phyloP scores from a whole-genome alignment of 2,329 filamentous ascomycete species.

The Exophiala bonariae region DNA sequence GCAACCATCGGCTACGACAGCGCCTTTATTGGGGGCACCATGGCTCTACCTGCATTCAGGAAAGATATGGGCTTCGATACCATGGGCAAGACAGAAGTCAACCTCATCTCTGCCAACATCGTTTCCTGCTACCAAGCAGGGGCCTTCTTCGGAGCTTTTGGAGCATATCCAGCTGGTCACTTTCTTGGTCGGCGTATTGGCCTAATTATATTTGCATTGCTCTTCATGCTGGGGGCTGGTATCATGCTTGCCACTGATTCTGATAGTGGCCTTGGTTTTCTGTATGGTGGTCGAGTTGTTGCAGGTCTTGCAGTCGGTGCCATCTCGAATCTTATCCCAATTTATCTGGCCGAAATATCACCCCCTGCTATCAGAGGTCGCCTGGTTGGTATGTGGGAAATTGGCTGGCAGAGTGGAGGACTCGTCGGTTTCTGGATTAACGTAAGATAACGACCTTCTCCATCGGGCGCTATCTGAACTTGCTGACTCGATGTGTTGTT shows the following conservation, averaged over 20 bases:
- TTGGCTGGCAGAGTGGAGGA: conserved; percentile 65
- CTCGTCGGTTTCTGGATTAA: conserved; percentile 67
- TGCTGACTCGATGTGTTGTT: too few species aligned
- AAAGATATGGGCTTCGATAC: conserved; percentile 31
- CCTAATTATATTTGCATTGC: background rate
- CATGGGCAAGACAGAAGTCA: background rate
- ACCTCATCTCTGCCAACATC: conserved; percentile 7
- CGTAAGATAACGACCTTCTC: too few species aligned
- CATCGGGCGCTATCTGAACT: too few species aligned
- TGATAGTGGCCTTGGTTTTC: conserved; percentile 41
- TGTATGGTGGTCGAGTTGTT: conserved; percentile 63
- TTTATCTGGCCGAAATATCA: conserved; percentile 61
- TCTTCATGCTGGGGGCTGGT: background rate
- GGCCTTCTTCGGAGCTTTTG: conserved; percentile 33
- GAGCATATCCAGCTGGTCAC: background rate
- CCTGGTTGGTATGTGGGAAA: conserved; percentile 66
- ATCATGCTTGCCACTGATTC: background rate
- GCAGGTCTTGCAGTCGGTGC: conserved; percentile 65
- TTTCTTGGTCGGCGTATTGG: background rate
- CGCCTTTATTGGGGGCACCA: conserved; percentile 36
- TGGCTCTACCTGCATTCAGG: conserved; percentile 38
- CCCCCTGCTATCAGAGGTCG: conserved; percentile 65
- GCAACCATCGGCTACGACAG: conserved; percentile 34
- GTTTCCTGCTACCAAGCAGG: conserved; percentile 11
- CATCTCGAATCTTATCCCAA: conserved; percentile 63